Percentiles rank a stretch among this genome's conserved stretches.
Conservation (phyloP, 345 rosid genomes). For the Eucalyptus camaldulensis region DNA sequence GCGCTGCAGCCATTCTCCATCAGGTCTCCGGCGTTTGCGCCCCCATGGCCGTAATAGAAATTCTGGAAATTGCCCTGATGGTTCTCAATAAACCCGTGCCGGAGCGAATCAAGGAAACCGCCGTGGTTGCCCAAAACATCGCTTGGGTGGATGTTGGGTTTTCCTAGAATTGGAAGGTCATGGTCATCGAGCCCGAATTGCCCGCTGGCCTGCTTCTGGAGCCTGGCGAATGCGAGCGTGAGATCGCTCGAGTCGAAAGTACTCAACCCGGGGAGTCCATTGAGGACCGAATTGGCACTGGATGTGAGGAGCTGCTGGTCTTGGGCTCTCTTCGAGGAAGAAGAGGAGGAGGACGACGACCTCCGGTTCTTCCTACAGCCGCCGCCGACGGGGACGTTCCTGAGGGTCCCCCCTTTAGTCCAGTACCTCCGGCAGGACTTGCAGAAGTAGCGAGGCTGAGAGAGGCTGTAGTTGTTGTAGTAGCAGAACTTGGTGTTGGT, state of each 20-base stretch:
- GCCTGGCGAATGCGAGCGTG: slow-evolving; percentile 66
- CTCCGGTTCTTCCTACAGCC: slow-evolving; percentile 74
- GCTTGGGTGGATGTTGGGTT: slow-evolving; percentile 11
- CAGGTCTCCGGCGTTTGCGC: slow-evolving; percentile 14
- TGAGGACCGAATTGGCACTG: slow-evolving; percentile 15
- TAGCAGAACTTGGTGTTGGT: slow-evolving; percentile 82
- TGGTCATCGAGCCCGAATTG: slow-evolving; percentile 47
- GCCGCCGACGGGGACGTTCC: slow-evolving; percentile 83
- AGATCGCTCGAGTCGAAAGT: slow-evolving; percentile 58
- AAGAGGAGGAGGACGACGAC: slow-evolving; percentile 23
- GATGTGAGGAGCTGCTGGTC: slow-evolving; percentile 17
- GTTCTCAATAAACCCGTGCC: slow-evolving; percentile 31
- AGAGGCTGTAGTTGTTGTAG: slow-evolving; percentile 83
- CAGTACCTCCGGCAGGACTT: slow-evolving; percentile 79
- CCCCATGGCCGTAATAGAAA: slow-evolving; percentile 29
- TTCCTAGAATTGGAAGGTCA: slow-evolving; percentile 28
- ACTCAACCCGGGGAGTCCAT: slow-evolving; percentile 15
- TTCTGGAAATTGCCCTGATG: slow-evolving; percentile 14
- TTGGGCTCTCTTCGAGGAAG: slow-evolving; percentile 22
- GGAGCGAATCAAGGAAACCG: slow-evolving; percentile 11
- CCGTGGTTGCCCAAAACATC: not conserved
- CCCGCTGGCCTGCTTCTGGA: slow-evolving; percentile 33
- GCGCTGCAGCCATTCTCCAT: slow-evolving; percentile 1
- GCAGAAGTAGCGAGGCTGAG: slow-evolving; percentile 85
- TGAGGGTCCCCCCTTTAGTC: slow-evolving; percentile 80